Evolutionary conservation across 1,284 basidiomycete species (phyloP), one percentile per base, ranked within the genome.

Genomic region (Puccinia brachypodii): DNA sequence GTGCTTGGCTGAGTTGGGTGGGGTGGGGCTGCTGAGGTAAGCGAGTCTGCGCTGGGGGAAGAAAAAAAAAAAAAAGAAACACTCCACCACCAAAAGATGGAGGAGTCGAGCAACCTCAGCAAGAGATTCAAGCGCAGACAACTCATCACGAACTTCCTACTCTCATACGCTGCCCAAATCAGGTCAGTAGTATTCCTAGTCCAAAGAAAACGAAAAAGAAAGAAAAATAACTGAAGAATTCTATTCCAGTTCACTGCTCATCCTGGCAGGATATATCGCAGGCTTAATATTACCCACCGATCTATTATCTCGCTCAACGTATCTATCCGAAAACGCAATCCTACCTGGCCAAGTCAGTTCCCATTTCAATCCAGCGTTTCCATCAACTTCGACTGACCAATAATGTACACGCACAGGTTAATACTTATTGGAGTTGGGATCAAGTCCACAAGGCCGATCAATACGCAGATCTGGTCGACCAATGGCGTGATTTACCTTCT

Each of bases 311-410:
- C 89, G 91, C 84, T 86, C 87, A 4, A 92, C 91, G 22, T 96
- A 94, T 86, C 92, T 95, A 68, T 94, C 96, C 86, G 95, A 98
- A 88, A 96, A 98, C 86, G 95, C 96, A 0, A 88, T 98, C 36
- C 93, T 94, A 85, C 95, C 96, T 4, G 92, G 90, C 2, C 93
- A 95, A 88, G 94, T 94, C 84, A 78, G 87, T 84, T 83, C 42
- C 36, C n/a, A 13, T 16, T 68, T 68, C 28, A 40, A 53, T 75
- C 22, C 25, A 44, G 7, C 11, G 9, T 28, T 31, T 58, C 14
- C 47, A 50, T 4, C 16, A 16, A 19, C 47, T 3, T 22, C 33
- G 53, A 36, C 28, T 60, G 71, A 50, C 74, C 78, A 56, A 64
- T 62, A 22, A 50, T 77, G 71, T 33, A 28, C 71, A 16, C 31